Percentiles rank a stretch among this genome's conserved stretches.
Evolutionary conservation across 176 grass and related monocot species (phyloP).

Genomic region (Cenchrus americanus): DNA sequence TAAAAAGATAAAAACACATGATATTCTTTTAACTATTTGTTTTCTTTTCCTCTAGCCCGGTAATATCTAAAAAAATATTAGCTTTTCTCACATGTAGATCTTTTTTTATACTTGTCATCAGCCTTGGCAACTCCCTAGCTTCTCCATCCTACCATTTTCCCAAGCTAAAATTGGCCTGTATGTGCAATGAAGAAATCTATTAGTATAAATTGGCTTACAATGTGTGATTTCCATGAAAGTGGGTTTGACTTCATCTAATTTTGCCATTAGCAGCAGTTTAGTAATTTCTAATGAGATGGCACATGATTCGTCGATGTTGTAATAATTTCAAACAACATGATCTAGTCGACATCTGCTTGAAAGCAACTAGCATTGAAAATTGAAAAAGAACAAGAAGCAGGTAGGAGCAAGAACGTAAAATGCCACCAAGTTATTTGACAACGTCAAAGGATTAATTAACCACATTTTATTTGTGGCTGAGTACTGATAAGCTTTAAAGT

Average conservation of each 20-base stretch:
- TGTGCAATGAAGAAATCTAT: background rate
- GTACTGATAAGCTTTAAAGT: too few species aligned
- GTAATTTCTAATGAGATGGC: background rate
- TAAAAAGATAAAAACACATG: background rate
- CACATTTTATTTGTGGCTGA: too few species aligned
- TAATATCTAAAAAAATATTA: too few species aligned
- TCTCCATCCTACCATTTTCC: too few species aligned
- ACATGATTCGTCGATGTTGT: background rate
- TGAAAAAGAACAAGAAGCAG: too few species aligned
- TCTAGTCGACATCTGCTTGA: background rate
- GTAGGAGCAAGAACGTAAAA: background rate
- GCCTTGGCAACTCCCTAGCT: too few species aligned
- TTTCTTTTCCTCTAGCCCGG: too few species aligned
- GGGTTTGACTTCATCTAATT: background rate
- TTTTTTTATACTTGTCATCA: too few species aligned
- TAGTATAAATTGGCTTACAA: background rate
- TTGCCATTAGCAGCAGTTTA: background rate
- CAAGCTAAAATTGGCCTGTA: background rate
- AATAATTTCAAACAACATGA: constrained; percentile 2
- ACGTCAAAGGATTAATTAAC: too few species aligned
- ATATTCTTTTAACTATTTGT: too few species aligned
- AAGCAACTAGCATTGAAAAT: background rate
- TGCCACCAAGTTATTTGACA: background rate
- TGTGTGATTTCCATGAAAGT: background rate
- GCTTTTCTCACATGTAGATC: too few species aligned